A percentile compares a stretch with the other conserved stretches of the same genome.
phyloP scores from a whole-genome alignment of 176 grass and related monocot genomes.

The Pharus latifolius region DNA sequence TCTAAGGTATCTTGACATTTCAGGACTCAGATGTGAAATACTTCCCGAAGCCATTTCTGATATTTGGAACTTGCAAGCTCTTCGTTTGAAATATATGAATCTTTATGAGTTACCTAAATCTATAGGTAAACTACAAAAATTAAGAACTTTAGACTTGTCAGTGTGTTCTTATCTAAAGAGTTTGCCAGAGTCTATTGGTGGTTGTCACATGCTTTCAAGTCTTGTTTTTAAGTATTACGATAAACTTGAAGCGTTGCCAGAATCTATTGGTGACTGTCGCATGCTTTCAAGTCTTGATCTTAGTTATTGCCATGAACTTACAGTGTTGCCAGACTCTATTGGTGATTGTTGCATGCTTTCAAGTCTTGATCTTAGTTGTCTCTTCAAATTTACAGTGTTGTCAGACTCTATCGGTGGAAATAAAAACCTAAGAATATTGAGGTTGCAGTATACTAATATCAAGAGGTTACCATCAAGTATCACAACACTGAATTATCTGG shows the following conservation, averaged over 20 bases:
- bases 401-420: too few species aligned
- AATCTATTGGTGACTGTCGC: neutral
- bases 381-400: too few species aligned
- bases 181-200: neutral
- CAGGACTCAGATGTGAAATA: rapidly evolving
- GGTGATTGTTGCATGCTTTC: too few species aligned
- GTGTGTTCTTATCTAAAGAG: rapidly evolving
- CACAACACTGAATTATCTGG: too few species aligned
- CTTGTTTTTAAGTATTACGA: too few species aligned
- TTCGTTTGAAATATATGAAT: neutral
- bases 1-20: neutral
- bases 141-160: neutral
- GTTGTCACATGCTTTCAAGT: neutral
- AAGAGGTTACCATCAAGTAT: neutral
- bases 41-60: neutral
- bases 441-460: neutral
- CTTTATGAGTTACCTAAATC: neutral
- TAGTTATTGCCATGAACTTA: neutral
- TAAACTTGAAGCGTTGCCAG: neutral
- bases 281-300: neutral
- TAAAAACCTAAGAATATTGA: too few species aligned
- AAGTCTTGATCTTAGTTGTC: too few species aligned
- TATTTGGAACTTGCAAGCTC: neutral
- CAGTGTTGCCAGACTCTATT: neutral
- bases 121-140: neutral